phyloP scores from a whole-genome alignment of 371 early-diverging fungal genomes.

The Dichotomocladium elegans region DNA sequence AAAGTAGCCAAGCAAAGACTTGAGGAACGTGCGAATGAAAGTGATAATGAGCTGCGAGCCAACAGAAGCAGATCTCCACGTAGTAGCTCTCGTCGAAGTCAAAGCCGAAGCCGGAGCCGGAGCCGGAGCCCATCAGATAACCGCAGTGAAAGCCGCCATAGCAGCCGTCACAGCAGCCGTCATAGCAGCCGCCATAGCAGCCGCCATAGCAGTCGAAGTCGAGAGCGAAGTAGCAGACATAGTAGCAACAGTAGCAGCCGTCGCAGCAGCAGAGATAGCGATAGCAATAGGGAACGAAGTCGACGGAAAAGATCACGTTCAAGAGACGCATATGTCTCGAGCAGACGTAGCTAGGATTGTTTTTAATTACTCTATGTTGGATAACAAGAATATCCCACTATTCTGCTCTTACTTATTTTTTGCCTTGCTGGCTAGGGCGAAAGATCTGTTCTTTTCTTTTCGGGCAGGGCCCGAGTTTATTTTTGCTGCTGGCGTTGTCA shows the following conservation, averaged over 20 bases:
- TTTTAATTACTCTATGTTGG: no score
- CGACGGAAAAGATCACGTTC: neutral
- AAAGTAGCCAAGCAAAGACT: constrained; percentile 31
- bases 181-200: constrained; percentile 8
- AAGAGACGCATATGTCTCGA: neutral
- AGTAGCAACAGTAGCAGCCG: constrained; percentile 1
- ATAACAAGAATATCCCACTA: no score
- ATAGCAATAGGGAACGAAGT: neutral
- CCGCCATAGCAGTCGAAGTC: constrained; percentile 7
- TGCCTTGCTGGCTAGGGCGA: no score
- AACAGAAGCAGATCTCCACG: constrained; percentile 3
- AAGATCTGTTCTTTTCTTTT: no score
- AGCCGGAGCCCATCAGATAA: constrained; percentile 6
- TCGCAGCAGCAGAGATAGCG: neutral
- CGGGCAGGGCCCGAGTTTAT: no score
- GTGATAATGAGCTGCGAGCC: constrained; percentile 3
- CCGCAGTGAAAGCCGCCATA: no score
- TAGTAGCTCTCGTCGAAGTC: constrained; percentile 4
- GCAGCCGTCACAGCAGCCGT: no score
- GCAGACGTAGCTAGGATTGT: no score
- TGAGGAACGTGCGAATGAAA: constrained; percentile 16
- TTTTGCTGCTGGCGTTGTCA: no score
- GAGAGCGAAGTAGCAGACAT: neutral
- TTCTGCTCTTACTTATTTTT: no score
- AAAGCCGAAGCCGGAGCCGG: constrained; percentile 7